These are phyloP conservation scores for Dovyalis caffra DNA, from an alignment of 345 rosid genomes.

Conservation along the genomic window DNA sequence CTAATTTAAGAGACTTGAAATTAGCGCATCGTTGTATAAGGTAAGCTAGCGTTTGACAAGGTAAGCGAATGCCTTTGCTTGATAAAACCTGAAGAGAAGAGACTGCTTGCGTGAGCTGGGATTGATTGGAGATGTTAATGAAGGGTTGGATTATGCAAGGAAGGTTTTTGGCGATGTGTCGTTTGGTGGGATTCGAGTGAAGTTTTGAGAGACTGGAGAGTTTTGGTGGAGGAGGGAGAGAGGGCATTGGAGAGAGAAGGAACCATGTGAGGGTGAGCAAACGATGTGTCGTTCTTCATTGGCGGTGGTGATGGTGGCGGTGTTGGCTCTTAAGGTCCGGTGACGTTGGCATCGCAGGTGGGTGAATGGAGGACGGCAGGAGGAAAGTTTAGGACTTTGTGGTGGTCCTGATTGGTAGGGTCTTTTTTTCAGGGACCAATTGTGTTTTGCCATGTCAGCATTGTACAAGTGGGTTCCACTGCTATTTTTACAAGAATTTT, in stretches of 20 bases:
- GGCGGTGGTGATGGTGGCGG: neutral
- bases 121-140: slow-evolving; percentile 31
- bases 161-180: slow-evolving; percentile 10
- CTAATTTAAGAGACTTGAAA: slow-evolving; percentile 49
- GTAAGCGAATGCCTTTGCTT: slow-evolving; percentile 55
- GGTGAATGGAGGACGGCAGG: neutral
- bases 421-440: too few relatives aligned
- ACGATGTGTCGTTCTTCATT: neutral
- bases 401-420: too few relatives aligned
- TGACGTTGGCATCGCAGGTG: neutral
- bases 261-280: slow-evolving; percentile 30
- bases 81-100: slow-evolving; percentile 50
- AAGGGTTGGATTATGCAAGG: slow-evolving; percentile 47
- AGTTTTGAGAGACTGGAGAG: neutral
- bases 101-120: slow-evolving; percentile 47
- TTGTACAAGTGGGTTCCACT: too few relatives aligned
- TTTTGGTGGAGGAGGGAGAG: neutral
- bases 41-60: slow-evolving; percentile 41
- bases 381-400: neutral
- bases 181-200: slow-evolving; percentile 32
- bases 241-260: slow-evolving; percentile 48
- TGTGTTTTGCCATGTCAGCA: too few relatives aligned
- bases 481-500: too few relatives aligned
- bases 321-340: neutral
- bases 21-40: slow-evolving; percentile 45